phyloP scores from a whole-genome alignment of 352 stramenopile species.

The Globisporangium paddicum region DNA sequence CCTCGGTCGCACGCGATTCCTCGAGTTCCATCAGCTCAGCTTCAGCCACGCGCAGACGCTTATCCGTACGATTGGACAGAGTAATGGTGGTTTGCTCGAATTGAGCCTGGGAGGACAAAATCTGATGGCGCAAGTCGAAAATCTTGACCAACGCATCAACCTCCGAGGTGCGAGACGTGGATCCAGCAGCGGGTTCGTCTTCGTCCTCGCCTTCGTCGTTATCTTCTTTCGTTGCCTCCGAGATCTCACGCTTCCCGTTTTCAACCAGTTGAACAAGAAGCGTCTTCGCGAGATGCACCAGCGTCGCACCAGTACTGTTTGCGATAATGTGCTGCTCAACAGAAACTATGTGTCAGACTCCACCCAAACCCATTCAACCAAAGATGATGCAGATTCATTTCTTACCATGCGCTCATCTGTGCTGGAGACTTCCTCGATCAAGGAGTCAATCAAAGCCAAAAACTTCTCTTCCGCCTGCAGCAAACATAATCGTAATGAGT shows the following conservation, averaged over 20 bases:
- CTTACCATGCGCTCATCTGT: conserved; percentile 45
- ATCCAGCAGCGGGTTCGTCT: not conserved
- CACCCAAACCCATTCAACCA: not conserved
- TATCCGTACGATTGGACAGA: conserved; percentile 50
- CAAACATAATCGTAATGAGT: not conserved
- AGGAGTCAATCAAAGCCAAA: conserved; percentile 39
- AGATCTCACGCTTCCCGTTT: conserved; percentile 47
- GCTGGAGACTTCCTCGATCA: conserved; percentile 61
- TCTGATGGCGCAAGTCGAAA: conserved; percentile 70
- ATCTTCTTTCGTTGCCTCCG: conserved; percentile 24
- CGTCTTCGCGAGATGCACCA: conserved; percentile 74
- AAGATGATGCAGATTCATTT: not conserved
- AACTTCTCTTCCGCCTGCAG: conserved; percentile 52
- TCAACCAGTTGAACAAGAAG: conserved; percentile 59
- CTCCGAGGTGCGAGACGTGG: conserved; percentile 33
- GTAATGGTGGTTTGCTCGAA: conserved; percentile 55
- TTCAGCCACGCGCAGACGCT: conserved; percentile 46
- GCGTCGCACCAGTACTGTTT: conserved; percentile 65
- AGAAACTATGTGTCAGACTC: not conserved
- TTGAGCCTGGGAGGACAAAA: conserved; percentile 61
- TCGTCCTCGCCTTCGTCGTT: conserved; percentile 23
- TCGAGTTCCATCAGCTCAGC: conserved; percentile 60
- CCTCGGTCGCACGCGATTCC: conserved; percentile 35
- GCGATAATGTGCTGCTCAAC: conserved; percentile 39
- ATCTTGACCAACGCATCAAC: conserved; percentile 66